Evolutionary conservation across 163 green algal genomes (phyloP).

Genomic region (Chlamydomonas reinhardtii): DNA sequence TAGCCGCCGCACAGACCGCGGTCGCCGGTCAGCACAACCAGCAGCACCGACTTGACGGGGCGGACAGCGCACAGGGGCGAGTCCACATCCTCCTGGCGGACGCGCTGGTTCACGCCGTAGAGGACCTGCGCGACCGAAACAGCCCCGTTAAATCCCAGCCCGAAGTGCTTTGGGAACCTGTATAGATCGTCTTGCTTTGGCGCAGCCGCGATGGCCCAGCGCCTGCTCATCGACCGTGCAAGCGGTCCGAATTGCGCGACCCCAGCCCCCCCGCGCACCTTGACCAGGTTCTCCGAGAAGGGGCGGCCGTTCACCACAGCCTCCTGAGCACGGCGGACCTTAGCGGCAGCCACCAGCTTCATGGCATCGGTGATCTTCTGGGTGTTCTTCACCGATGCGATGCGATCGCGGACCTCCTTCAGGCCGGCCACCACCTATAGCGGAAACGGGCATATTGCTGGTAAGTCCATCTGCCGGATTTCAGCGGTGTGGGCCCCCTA

Average conservation of each 20-base stretch:
- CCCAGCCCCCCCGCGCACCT: conserved; percentile 79
- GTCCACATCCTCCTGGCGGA: conserved; percentile 98
- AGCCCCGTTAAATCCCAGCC: too few relatives aligned
- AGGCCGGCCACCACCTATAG: conserved; percentile 72
- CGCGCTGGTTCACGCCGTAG: conserved; percentile 97
- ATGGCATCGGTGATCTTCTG: conserved; percentile 99
- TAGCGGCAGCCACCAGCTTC: conserved; percentile 99
- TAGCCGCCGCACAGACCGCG: conserved; percentile 99
- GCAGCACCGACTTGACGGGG: conserved; percentile 94
- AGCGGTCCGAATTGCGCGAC: neutral
- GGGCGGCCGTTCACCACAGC: conserved; percentile 96
- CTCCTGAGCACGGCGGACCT: conserved; percentile 97
- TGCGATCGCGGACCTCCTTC: conserved; percentile 96
- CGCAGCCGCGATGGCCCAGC: too few relatives aligned
- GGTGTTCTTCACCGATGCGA: conserved; percentile 97
- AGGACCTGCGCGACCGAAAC: conserved; percentile 80
- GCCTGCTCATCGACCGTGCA: neutral
- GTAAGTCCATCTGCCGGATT: neutral
- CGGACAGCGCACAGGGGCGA: conserved; percentile 93
- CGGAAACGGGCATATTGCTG: too few relatives aligned
- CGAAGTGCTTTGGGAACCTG: too few relatives aligned
- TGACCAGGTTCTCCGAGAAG: conserved; percentile 99
- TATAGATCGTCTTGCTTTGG: too few relatives aligned
- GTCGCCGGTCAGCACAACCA: conserved; percentile 96
- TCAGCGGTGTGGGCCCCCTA: neutral